Percentiles rank a stretch among this genome's conserved stretches.
Conservation (phyloP, 2,329 filamentous ascomycete genomes). For the Cladosporium sp. region DNA sequence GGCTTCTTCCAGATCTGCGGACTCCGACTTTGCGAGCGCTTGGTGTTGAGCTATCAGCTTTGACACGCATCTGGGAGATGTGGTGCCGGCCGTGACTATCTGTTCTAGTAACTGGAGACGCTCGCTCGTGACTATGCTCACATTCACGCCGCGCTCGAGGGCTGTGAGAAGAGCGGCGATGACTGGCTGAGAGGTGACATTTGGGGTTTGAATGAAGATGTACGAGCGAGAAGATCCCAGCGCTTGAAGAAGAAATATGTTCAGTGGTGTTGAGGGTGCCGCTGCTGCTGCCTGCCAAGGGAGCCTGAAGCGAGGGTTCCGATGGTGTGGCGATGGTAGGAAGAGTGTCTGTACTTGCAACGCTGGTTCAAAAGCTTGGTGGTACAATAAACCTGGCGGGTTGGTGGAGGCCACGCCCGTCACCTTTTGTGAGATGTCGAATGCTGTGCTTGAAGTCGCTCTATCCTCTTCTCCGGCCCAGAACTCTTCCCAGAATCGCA, state of each 20-base stretch:
- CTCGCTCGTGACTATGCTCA: slow-evolving; percentile 41
- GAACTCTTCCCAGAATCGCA: slow-evolving; percentile 64
- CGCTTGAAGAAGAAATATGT: slow-evolving; percentile 59
- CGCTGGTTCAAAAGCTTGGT: not conserved
- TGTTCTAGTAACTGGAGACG: slow-evolving; percentile 62
- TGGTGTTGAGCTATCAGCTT: slow-evolving; percentile 56
- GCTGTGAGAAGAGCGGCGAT: slow-evolving; percentile 59
- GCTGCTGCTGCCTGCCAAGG: slow-evolving; percentile 42
- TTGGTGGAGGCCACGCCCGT: too few species aligned
- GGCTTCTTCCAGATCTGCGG: slow-evolving; percentile 39
- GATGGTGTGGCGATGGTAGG: slow-evolving; percentile 70
- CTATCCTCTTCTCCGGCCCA: slow-evolving; percentile 50
- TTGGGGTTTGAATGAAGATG: slow-evolving; percentile 73
- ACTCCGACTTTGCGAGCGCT: slow-evolving; percentile 19
- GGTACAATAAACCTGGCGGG: not conserved
- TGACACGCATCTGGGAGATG: slow-evolving; percentile 61
- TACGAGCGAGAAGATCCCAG: slow-evolving; percentile 54
- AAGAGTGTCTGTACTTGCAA: slow-evolving; percentile 36
- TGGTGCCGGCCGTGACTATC: slow-evolving; percentile 72
- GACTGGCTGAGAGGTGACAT: slow-evolving; percentile 66
- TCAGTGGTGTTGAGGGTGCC: slow-evolving; percentile 64
- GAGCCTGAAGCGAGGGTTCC: slow-evolving; percentile 61
- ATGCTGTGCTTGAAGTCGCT: not conserved
- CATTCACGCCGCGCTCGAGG: slow-evolving; percentile 61
- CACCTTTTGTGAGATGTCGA: not conserved